Evolutionary conservation across 2,329 filamentous ascomycete genomes (phyloP).

Genomic region (Pestalotiopsis sp.): DNA sequence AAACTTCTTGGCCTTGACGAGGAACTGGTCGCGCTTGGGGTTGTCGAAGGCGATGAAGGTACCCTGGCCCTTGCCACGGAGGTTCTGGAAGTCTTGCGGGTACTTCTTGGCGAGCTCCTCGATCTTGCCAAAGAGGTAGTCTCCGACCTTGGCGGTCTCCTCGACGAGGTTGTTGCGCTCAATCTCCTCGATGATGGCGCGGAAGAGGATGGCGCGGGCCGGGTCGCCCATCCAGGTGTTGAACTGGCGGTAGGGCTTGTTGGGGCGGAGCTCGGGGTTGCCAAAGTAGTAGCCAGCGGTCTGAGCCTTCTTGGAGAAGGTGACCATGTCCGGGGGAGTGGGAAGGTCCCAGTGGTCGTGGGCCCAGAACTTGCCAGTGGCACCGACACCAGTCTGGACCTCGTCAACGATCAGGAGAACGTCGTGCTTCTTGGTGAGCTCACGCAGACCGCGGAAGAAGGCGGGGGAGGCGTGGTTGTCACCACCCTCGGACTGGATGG

Average conservation of each 20-base stretch:
- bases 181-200: constrained; percentile 82
- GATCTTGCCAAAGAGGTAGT: constrained; percentile 76
- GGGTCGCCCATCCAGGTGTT: constrained; percentile 98
- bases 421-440: constrained; percentile 75
- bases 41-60: constrained; percentile 94
- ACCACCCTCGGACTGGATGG: constrained; percentile 90
- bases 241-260: constrained; percentile 95
- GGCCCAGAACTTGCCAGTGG: constrained; percentile 94
- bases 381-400: constrained; percentile 90
- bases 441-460: constrained; percentile 86
- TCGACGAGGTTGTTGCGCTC: constrained; percentile 76
- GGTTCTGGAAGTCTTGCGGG: constrained; percentile 78
- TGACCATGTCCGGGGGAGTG: constrained; percentile 87
- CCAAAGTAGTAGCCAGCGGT: constrained; percentile 92
- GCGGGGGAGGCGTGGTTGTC: constrained; percentile 89
- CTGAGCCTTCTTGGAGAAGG: constrained; percentile 94
- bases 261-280: constrained; percentile 77
- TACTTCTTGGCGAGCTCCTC: constrained; percentile 70
- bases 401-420: constrained; percentile 91
- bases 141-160: constrained; percentile 76
- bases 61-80: constrained; percentile 84
- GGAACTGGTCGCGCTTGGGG: constrained; percentile 77
- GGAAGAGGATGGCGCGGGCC: constrained; percentile 81
- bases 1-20: constrained; percentile 76
- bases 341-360: constrained; percentile 91